Evolutionary conservation across 441 rosid species (phyloP), one percentile per base, ranked within the genome.

Genomic region (Eutrema salsugineum): DNA sequence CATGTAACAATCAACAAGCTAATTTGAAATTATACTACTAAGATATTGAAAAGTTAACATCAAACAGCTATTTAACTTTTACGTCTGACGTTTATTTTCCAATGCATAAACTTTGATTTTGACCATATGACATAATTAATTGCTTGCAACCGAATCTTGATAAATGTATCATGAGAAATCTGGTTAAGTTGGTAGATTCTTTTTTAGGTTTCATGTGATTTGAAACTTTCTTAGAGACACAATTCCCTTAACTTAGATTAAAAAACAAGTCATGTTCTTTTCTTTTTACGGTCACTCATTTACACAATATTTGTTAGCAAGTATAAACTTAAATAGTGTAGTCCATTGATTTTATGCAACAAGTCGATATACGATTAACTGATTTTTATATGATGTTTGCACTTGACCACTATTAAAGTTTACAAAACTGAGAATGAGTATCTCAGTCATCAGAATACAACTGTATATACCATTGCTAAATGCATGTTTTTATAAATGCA

Each of bases 231-330:
- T 46, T 64, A 72, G 53, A 38, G 24, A 42, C 54, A 49, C 1
- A 19, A 28, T 49, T 48, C 46, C 50, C 47, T n/a, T 44, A 54
- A 47, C 77, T 82, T 78, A 58, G 71, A 69, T 75, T 82, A 17
- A 14, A 82, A 78, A 82, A 50, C 70, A 80, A 72, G 75, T 49
- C 43, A 74, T 67, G 2, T 16, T 59, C 32, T 15, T 36, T 56
- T 49, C 58, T 44, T 27, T 38, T 9, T 5, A 11, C 14, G 30
- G 22, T 0, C 55, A 55, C 32, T 42, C 32, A 43, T 17, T 16
- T 32, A 55, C 58, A 35, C 15, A 20, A n/a, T 54, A 28, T 44
- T 24, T 56, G 35, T 14, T 14, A 14, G 24, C 14, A 51, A 3
- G 27, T 30, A 30, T 53, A 30, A 28, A 28, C 20, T 28, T n/a